Evolutionary conservation across 2,329 filamentous ascomycete genomes (phyloP), one percentile per base, ranked within the genome.

Genomic region (Coniochaeta sp.): DNA sequence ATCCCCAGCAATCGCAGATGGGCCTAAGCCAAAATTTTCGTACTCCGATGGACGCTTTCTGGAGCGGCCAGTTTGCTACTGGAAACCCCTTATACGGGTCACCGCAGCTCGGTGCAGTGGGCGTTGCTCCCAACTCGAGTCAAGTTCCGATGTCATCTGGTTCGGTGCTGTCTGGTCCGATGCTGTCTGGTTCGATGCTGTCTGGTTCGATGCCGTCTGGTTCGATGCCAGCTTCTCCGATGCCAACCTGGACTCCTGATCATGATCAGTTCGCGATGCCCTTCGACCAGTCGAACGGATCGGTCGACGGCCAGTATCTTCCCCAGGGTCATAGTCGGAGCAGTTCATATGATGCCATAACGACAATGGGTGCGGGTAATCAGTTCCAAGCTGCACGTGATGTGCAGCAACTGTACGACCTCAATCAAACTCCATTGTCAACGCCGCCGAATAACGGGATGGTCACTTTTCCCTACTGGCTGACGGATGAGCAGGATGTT

Each of bases 1-100:
- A 74, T 52, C 6, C 47, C 28, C 22, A 31, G 9, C 47, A 52
- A 19, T n/a, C 1, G 16, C 38, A 40, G 38, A 40, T 40, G 38
- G 38, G n/a, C 9, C 3, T n/a, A 17, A 17, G 38, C 17, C 38
- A 2, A 6, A 9, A 40, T 40, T 5, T 40, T 5, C 16, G 17
- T 19, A 17, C 38, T 2, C 4, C 6, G 22, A 26, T 17, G 8
- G 43, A 47, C 5, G 12, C 5, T n/a, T 52, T 52, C 47, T 52
- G 47, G 47, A 17, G 7, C 26, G n/a, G n/a, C 6, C 9, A 52
- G 19, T 12, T 6, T 14, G 22, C 43, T 47, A 22, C 19, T 47
- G 14, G 19, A 6, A 5, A 26, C 9, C 2, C 19, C 43, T 16
- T 24, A 26, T 47, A 47, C 14, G 43, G 43, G 22, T 6, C 3